These are phyloP conservation scores for Vigna trinervia DNA, from an alignment of 306 rosid species.

Conservation along the genomic window DNA sequence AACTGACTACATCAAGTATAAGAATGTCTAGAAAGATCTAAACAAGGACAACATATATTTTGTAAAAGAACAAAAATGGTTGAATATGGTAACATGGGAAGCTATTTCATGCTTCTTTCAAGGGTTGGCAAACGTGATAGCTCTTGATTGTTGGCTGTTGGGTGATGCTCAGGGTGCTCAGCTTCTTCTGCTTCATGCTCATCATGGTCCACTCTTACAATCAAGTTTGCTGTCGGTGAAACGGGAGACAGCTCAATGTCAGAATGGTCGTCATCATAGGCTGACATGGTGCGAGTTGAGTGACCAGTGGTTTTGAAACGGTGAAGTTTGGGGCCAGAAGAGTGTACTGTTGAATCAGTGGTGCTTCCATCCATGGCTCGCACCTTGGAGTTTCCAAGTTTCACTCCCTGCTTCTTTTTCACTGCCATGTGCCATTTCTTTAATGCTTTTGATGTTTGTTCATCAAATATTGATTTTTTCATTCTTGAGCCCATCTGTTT, in stretches of 20 bases:
- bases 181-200: conserved; percentile 44
- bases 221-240: conserved; percentile 43
- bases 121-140: conserved; percentile 54
- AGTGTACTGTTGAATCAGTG: conserved; percentile 50
- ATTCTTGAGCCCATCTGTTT: conserved; percentile 93
- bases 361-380: conserved; percentile 60
- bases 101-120: conserved; percentile 39
- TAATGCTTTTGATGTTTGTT: conserved; percentile 88
- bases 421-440: conserved; percentile 83
- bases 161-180: conserved; percentile 48
- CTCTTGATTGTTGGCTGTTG: conserved; percentile 39
- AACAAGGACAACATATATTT: conserved; percentile 2
- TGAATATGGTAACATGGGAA: background rate
- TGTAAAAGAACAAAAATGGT: conserved; percentile 10
- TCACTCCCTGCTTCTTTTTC: conserved; percentile 64
- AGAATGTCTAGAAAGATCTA: conserved; percentile 24
- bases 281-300: conserved; percentile 52
- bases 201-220: conserved; percentile 55
- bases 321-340: conserved; percentile 56
- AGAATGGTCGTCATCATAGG: conserved; percentile 54
- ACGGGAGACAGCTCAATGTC: conserved; percentile 59
- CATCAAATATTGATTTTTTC: conserved; percentile 87
- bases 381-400: conserved; percentile 50
- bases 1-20: conserved; percentile 26
- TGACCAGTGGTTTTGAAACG: conserved; percentile 79